A percentile compares a stretch with the other conserved stretches of the same genome.
These are phyloP conservation scores for Periglandula ipomoeae DNA, from an alignment of 2,329 filamentous ascomycete species.

Conservation along the genomic window DNA sequence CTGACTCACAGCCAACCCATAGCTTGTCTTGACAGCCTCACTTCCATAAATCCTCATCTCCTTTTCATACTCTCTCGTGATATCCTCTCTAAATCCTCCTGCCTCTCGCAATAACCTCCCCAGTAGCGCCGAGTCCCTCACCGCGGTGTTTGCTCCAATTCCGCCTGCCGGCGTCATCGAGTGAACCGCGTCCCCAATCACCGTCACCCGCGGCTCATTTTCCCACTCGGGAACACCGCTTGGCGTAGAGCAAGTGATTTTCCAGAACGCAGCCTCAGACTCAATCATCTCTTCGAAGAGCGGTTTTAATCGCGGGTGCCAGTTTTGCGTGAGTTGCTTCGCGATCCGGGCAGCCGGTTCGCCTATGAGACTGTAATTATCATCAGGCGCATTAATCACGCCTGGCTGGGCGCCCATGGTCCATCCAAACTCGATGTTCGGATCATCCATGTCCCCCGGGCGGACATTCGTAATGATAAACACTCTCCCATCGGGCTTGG, in stretches of 20 bases:
- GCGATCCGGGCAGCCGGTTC: conserved; percentile 47
- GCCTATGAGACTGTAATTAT: conserved; percentile 51
- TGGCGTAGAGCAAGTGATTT: conserved; percentile 54
- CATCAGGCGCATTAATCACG: conserved; percentile 46
- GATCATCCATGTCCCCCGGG: conserved; percentile 48
- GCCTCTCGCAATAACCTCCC: conserved; percentile 41
- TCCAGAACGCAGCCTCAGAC: conserved; percentile 54
- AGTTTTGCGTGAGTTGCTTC: conserved; percentile 41
- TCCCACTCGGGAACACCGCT: conserved; percentile 50
- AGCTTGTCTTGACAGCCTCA: conserved; percentile 46
- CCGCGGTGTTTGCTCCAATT: conserved; percentile 48
- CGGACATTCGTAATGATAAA: conserved; percentile 57
- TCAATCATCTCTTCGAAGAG: conserved; percentile 50
- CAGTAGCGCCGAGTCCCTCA: conserved; percentile 45
- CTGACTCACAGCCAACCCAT: conserved; percentile 31
- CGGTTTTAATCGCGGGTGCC: conserved; percentile 46
- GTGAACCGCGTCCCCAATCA: conserved; percentile 50
- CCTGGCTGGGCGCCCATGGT: conserved; percentile 51
- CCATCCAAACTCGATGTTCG: conserved; percentile 50
- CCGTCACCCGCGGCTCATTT: conserved; percentile 47
- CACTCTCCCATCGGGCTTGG: conserved; percentile 34
- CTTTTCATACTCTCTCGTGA: conserved; percentile 48
- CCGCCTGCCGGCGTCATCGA: conserved; percentile 50
- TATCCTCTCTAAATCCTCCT: conserved; percentile 43
- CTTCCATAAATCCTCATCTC: conserved; percentile 53